A percentile compares a stretch with the other conserved stretches of the same genome.
Evolutionary conservation across 345 rosid species (phyloP).

Genomic region (Populus pruinosa): DNA sequence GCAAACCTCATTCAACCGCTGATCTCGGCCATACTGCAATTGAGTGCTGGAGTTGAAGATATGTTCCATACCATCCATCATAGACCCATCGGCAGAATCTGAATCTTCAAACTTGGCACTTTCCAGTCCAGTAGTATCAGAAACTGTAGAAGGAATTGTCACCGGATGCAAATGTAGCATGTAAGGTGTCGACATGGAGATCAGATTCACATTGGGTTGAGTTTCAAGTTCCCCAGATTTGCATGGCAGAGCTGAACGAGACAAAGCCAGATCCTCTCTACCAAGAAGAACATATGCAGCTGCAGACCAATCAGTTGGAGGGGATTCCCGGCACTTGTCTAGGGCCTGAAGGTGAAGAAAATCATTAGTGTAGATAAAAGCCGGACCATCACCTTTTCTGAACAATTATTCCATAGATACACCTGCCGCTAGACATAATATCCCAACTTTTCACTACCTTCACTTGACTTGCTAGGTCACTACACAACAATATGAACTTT

Average conservation of each 20-base stretch:
- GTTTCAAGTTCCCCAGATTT: constrained; percentile 58
- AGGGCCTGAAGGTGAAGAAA: constrained; percentile 56
- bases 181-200: constrained; percentile 85
- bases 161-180: constrained; percentile 95
- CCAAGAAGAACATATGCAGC: constrained; percentile 91
- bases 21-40: constrained; percentile 87
- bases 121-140: constrained; percentile 64
- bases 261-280: constrained; percentile 85
- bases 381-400: background rate
- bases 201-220: constrained; percentile 51
- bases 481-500: too few relatives aligned
- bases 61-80: constrained; percentile 97
- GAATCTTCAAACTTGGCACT: constrained; percentile 71
- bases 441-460: too few relatives aligned
- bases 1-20: constrained; percentile 89
- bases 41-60: constrained; percentile 80
- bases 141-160: constrained; percentile 69
- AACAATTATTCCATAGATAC: background rate
- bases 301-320: constrained; percentile 94
- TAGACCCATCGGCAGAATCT: constrained; percentile 68
- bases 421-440: background rate
- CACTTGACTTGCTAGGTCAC: too few relatives aligned
- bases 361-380: background rate
- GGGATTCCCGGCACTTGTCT: constrained; percentile 88
- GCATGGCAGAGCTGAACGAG: constrained; percentile 44